A percentile compares a stretch with the other conserved stretches of the same genome.
Evolutionary conservation across 2,329 filamentous ascomycete species (phyloP).

Genomic region (Nothophoma quercina): DNA sequence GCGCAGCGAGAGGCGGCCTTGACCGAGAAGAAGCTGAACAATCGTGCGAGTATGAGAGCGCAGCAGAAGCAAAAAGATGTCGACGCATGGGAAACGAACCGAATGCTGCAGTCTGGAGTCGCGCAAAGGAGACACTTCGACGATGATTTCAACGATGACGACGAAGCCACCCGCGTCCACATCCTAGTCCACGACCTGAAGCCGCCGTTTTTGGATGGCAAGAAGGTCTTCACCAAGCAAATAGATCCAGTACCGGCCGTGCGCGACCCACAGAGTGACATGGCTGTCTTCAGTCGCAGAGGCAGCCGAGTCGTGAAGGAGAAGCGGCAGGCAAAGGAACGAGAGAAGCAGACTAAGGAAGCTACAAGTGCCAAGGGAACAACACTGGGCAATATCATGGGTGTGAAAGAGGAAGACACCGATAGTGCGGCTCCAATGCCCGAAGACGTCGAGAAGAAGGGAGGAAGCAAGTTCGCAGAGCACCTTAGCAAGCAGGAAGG

Average conservation of each 20-base stretch:
- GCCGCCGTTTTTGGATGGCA: slow-evolving; percentile 92
- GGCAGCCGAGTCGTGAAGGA: slow-evolving; percentile 94
- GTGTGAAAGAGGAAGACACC: slow-evolving; percentile 86
- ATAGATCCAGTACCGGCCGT: slow-evolving; percentile 93
- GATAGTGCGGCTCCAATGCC: slow-evolving; percentile 85
- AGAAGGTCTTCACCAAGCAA: slow-evolving; percentile 97
- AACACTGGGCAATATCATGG: slow-evolving; percentile 91
- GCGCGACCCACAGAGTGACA: slow-evolving; percentile 92
- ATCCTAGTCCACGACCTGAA: slow-evolving; percentile 91
- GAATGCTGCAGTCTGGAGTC: slow-evolving; percentile 95
- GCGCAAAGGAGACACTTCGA: slow-evolving; percentile 86
- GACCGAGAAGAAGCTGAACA: slow-evolving; percentile 80
- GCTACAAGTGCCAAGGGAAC: slow-evolving; percentile 94
- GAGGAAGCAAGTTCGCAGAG: slow-evolving; percentile 81
- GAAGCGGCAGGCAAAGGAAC: slow-evolving; percentile 87
- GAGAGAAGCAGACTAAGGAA: slow-evolving; percentile 92
- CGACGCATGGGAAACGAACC: slow-evolving; percentile 98
- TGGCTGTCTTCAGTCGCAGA: slow-evolving; percentile 97
- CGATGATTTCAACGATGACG: slow-evolving; percentile 85
- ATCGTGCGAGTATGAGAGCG: slow-evolving; percentile 74
- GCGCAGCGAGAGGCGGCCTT: slow-evolving; percentile 76
- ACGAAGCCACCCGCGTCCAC: slow-evolving; percentile 88
- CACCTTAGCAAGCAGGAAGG: slow-evolving; percentile 86
- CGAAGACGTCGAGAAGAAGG: slow-evolving; percentile 73
- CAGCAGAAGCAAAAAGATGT: slow-evolving; percentile 92